phyloP scores from a whole-genome alignment of 148 eudicot species.

The Chenopodium formosanum region DNA sequence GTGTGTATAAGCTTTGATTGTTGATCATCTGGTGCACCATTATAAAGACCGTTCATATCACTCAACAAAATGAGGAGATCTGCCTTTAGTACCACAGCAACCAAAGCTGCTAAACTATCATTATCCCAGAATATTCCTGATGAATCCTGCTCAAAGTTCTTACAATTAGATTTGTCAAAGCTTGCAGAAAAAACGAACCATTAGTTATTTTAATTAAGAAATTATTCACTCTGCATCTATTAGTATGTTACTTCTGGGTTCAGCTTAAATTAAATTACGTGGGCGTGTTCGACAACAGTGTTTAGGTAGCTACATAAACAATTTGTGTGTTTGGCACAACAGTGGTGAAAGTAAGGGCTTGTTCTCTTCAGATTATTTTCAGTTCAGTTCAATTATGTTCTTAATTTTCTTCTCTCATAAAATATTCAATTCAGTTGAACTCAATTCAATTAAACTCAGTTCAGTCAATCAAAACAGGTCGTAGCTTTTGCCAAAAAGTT shows the following conservation, averaged over 20 bases:
- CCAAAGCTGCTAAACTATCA: conserved; percentile 87
- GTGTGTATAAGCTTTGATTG: conserved; percentile 76
- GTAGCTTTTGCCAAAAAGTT: too few relatives aligned
- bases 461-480: too few relatives aligned
- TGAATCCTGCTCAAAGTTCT: conserved; percentile 62
- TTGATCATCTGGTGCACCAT: conserved; percentile 90
- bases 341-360: too few relatives aligned
- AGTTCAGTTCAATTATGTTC: too few relatives aligned
- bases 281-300: too few relatives aligned
- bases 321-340: too few relatives aligned
- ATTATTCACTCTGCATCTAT: neutral
- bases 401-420: too few relatives aligned
- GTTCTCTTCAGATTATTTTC: too few relatives aligned
- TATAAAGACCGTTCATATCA: conserved; percentile 93
- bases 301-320: too few relatives aligned
- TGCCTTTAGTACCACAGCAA: conserved; percentile 90
- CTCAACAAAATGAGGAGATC: conserved; percentile 91
- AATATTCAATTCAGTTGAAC: too few relatives aligned
- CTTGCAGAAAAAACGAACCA: conserved; percentile 8
- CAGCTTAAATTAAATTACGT: neutral
- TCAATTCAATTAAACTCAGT: too few relatives aligned
- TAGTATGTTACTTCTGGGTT: too few relatives aligned
- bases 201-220: neutral
- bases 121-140: conserved; percentile 99
- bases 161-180: conserved; percentile 19